A percentile compares a stretch with the other conserved stretches of the same genome.
phyloP scores from a whole-genome alignment of 75 land plant species.

The Cunninghamia lanceolata region DNA sequence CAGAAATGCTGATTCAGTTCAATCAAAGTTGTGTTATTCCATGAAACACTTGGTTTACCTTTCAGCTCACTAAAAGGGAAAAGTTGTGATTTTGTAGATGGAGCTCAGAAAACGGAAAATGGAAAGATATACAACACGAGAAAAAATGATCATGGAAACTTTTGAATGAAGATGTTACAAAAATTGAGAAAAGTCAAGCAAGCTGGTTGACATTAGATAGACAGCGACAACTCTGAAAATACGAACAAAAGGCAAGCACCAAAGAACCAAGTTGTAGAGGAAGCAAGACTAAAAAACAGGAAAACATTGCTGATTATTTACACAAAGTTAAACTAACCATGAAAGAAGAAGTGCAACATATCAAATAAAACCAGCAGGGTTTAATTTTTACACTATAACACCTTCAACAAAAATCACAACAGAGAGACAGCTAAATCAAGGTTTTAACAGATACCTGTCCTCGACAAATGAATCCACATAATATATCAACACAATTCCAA shows the following conservation, averaged over 20 bases:
- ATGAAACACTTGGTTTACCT: background rate
- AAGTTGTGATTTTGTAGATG: background rate
- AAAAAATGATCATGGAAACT: background rate
- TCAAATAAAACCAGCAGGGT: background rate
- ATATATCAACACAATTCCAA: slow-evolving; percentile 76
- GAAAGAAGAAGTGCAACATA: background rate
- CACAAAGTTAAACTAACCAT: background rate
- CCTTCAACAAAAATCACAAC: background rate
- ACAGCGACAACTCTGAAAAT: background rate
- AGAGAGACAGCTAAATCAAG: background rate
- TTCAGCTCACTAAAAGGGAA: background rate
- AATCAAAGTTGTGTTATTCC: background rate
- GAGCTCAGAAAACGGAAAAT: background rate
- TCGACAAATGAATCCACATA: slow-evolving; percentile 81
- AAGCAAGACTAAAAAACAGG: background rate
- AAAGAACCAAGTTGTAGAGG: background rate
- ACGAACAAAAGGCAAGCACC: background rate
- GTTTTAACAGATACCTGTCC: slow-evolving; percentile 54
- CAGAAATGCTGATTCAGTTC: background rate
- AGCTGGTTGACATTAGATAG: background rate
- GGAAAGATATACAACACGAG: background rate
- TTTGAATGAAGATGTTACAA: background rate
- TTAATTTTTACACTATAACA: background rate
- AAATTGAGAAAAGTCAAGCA: background rate
- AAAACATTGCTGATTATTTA: background rate